Conservation (phyloP, 2,329 filamentous ascomycete genomes). For the Apiospora kogelbergensis region DNA sequence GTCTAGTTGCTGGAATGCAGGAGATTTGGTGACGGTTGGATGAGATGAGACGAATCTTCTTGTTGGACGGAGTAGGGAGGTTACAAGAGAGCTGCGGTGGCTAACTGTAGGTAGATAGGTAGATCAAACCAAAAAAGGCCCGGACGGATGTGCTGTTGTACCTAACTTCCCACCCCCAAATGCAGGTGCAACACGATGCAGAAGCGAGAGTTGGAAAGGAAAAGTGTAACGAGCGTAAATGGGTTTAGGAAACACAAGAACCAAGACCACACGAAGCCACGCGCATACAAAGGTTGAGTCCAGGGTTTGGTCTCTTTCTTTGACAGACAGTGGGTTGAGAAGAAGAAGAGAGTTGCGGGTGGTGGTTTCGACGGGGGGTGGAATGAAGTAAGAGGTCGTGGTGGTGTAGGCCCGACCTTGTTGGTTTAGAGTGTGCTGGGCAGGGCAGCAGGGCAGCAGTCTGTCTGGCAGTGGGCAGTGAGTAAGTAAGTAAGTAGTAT, state of each 20-base stretch:
- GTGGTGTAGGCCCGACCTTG: slow-evolving; percentile 5
- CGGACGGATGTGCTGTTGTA: slow-evolving; percentile 9
- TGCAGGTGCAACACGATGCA: slow-evolving; percentile 10
- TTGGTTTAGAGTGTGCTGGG: background rate
- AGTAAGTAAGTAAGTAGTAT: background rate
- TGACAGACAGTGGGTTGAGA: slow-evolving; percentile 7
- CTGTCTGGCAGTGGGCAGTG: background rate
- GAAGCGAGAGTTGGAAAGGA: slow-evolving; percentile 11
- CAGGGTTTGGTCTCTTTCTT: slow-evolving; percentile 7
- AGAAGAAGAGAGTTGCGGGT: background rate
- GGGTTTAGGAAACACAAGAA: slow-evolving; percentile 7
- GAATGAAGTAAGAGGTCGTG: slow-evolving; percentile 6
- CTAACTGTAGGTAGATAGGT: background rate
- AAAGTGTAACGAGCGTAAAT: slow-evolving; percentile 11
- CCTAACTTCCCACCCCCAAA: slow-evolving; percentile 7
- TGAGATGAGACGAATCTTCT: slow-evolving; percentile 10
- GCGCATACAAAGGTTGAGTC: slow-evolving; percentile 7
- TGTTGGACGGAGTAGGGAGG: slow-evolving; percentile 5
- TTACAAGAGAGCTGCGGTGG: background rate
- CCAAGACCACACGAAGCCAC: slow-evolving; percentile 8
- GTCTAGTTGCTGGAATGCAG: slow-evolving; percentile 8
- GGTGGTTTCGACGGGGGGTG: slow-evolving; percentile 4
- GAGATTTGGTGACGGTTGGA: slow-evolving; percentile 9
- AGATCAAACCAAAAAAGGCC: slow-evolving; percentile 11
- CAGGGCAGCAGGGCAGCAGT: background rate